These are phyloP conservation scores for Pneumocystis canis DNA, from an alignment of 1,139 yeast species.

Conservation along the genomic window DNA sequence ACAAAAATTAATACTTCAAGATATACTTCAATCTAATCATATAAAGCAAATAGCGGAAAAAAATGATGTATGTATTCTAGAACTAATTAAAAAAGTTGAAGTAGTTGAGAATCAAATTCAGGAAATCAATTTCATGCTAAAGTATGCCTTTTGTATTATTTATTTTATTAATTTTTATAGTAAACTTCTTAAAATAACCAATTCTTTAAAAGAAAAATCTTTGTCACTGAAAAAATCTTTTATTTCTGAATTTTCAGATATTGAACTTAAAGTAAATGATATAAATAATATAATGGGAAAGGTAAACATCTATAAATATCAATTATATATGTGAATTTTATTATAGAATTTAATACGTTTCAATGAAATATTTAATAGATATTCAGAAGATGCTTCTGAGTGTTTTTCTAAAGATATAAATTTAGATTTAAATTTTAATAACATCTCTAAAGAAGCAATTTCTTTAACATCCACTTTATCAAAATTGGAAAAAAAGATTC, in stretches of 20 bases:
- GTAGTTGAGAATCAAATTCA: background rate
- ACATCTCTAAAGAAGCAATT: background rate
- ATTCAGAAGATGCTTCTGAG: background rate
- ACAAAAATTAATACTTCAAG: background rate
- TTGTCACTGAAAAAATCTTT: background rate
- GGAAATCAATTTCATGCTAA: background rate
- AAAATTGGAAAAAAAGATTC: constrained; percentile 1
- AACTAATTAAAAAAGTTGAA: background rate
- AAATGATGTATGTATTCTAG: background rate
- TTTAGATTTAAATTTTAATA: background rate
- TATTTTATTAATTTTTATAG: background rate
- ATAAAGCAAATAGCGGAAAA: background rate
- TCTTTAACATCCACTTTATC: background rate
- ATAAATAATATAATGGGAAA: background rate
- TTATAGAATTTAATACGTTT: background rate
- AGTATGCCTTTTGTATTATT: background rate
- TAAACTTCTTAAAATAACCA: background rate
- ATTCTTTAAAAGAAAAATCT: background rate
- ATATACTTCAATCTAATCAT: background rate
- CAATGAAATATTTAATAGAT: background rate
- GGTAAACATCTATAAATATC: background rate
- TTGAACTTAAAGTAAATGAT: background rate
- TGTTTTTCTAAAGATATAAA: background rate
- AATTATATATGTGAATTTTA: background rate
- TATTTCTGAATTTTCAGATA: background rate